Evolutionary conservation across 2,329 filamentous ascomycete genomes (phyloP), one percentile per base, ranked within the genome.

Genomic region (Acrocalymma vagum): DNA sequence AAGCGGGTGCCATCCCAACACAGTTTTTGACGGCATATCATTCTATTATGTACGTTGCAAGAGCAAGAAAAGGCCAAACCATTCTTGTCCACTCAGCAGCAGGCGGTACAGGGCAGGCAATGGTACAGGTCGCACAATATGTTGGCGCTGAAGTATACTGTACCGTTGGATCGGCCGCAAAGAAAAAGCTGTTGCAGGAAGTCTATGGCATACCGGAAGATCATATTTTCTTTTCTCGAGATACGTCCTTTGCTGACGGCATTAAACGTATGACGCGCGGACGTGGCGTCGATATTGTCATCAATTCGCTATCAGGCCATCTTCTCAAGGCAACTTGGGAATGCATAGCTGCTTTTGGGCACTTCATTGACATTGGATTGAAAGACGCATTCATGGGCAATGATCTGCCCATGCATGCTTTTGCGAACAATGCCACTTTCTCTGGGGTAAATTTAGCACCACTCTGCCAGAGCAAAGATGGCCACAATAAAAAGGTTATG

Each of bases 201-300:
- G 38, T 38, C 8, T 53, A 46, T 38, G 49, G 49, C 14, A 55
- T 72, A n/a, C 45, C 53, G 1, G 53, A 51, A 7, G 51, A 62
- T 17, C 60, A 63, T 33, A 69, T 72, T 36, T 66, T 71, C 43
- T 50, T 44, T 43, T 58, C 47, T 30, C 44, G 63, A 15, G 55
- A 67, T 25, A 38, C 42, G 2, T 45, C 45, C 8, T 72, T 72
- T 34, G 54, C 36, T 2, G 37, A 39, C 4, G 62, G 37, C 4
- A 38, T 72, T 3, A 32, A 40, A 30, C 28, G 45, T 5, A 28
- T 43, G 21, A 72, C 69, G 0, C 35, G 51, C 1, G 50, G 47
- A 14, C 25, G 40, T 4, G 69, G 69, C 10, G 63, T 71, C 2
- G 65, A 72, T 38, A 60, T 71, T 5, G 51, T 70, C 8, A 44